Conservation (phyloP, 2,329 filamentous ascomycete genomes). For the Pseudocercospora crystallina region DNA sequence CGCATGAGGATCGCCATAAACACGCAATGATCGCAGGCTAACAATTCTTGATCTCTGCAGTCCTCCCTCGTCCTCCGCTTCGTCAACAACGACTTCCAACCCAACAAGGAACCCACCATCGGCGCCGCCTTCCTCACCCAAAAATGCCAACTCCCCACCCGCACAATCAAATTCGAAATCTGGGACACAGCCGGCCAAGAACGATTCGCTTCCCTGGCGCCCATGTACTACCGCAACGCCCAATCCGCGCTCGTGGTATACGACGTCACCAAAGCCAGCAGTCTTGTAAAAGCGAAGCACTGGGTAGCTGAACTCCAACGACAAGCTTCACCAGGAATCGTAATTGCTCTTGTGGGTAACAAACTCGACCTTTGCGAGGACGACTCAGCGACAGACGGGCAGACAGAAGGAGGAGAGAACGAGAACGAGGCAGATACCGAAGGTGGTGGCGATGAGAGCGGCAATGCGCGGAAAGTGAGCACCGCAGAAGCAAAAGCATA, state of each 20-base stretch:
- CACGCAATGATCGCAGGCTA: background rate
- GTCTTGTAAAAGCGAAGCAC: constrained; percentile 94
- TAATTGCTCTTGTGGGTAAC: constrained; percentile 96
- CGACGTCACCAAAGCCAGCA: constrained; percentile 95
- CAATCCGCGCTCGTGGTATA: constrained; percentile 97
- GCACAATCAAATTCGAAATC: constrained; percentile 72
- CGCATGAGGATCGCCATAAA: background rate
- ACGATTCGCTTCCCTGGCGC: constrained; percentile 91
- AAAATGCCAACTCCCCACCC: constrained; percentile 92
- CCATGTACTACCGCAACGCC: constrained; percentile 99
- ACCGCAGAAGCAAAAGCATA: constrained; percentile 91
- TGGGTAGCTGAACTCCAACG: constrained; percentile 97
- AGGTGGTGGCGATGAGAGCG: constrained; percentile 35
- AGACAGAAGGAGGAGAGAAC: constrained; percentile 49
- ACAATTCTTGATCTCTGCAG: constrained; percentile 50
- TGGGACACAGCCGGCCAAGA: constrained; percentile 99
- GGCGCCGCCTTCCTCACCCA: constrained; percentile 98
- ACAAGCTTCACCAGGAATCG: constrained; percentile 92
- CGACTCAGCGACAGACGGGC: constrained; percentile 44
- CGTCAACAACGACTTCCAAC: constrained; percentile 99
- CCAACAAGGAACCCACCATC: constrained; percentile 99
- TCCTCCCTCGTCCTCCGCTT: constrained; percentile 97
- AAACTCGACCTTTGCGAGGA: constrained; percentile 78
- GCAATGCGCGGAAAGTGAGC: constrained; percentile 79
- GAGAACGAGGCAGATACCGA: constrained; percentile 42